Evolutionary conservation across 2,329 filamentous ascomycete genomes (phyloP).

Genomic region (Paraphoma chrysanthemicola): DNA sequence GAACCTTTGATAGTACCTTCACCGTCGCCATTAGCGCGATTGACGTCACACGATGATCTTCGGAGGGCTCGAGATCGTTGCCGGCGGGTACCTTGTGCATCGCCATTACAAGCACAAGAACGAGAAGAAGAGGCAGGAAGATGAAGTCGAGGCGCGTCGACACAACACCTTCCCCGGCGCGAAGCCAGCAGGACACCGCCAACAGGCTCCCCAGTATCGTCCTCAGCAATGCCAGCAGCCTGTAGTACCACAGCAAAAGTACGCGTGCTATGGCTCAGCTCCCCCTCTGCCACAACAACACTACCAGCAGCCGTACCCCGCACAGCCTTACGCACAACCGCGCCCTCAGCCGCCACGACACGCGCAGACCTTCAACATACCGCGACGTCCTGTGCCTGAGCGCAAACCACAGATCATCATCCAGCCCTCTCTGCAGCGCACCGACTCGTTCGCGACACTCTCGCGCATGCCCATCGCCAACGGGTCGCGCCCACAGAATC

Average conservation of each 20-base stretch:
- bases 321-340: conserved; percentile 16
- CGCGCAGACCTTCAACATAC: conserved; percentile 35
- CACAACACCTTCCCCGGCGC: conserved; percentile 38
- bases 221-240: conserved; percentile 13
- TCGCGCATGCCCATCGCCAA: conserved; percentile 46
- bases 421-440: conserved; percentile 37
- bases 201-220: conserved; percentile 19
- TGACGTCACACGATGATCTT: conserved; percentile 43
- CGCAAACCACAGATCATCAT: conserved; percentile 33
- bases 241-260: conserved; percentile 29
- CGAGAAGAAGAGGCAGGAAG: conserved; percentile 34
- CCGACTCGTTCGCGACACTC: conserved; percentile 42
- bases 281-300: conserved; percentile 14
- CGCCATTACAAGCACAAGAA: conserved; percentile 45
- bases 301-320: conserved; percentile 3
- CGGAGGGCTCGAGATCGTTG: conserved; percentile 47
- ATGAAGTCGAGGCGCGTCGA: conserved; percentile 32
- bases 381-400: conserved; percentile 34
- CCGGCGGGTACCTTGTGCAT: conserved; percentile 44
- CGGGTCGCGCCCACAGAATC: conserved; percentile 30
- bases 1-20: background rate
- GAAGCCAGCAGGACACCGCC: conserved; percentile 20
- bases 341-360: conserved; percentile 22
- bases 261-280: conserved; percentile 28
- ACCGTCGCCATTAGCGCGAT: background rate